These are phyloP conservation scores for Apiosordaria backusii DNA, from an alignment of 495 filamentous ascomycete genomes.

Conservation along the genomic window DNA sequence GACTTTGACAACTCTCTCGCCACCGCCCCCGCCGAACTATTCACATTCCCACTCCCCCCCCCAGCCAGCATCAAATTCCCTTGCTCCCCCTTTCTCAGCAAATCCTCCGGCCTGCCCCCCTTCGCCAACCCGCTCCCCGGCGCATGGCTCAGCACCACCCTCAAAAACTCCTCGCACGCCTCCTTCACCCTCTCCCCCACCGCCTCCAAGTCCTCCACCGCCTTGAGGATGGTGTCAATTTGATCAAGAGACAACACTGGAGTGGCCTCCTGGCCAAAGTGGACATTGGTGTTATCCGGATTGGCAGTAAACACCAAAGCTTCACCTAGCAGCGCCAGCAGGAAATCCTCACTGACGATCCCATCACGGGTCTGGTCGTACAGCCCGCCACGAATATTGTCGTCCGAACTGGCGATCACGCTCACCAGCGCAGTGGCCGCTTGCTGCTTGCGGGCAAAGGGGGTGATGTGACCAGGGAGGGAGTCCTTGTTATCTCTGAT, in stretches of 20 bases:
- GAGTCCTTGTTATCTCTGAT: constrained; percentile 57
- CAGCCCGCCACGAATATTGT: constrained; percentile 84
- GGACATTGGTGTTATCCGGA: constrained; percentile 29
- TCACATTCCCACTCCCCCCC: constrained; percentile 49
- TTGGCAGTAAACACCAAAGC: constrained; percentile 70
- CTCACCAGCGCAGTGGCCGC: constrained; percentile 70
- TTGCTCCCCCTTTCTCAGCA: constrained; percentile 63
- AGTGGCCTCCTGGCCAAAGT: constrained; percentile 22
- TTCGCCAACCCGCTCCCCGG: constrained; percentile 35
- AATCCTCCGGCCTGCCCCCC: constrained; percentile 55
- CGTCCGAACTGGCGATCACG: constrained; percentile 75
- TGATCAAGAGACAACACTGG: constrained; percentile 57
- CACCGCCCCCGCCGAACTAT: constrained; percentile 54
- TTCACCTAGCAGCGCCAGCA: constrained; percentile 82
- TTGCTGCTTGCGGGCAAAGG: constrained; percentile 54
- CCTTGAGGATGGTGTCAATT: constrained; percentile 70
- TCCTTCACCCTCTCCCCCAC: constrained; percentile 65
- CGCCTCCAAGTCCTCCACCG: constrained; percentile 77
- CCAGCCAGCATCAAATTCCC: constrained; percentile 60
- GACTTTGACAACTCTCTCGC: constrained; percentile 58
- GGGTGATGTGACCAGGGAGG: constrained; percentile 36
- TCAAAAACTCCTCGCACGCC: constrained; percentile 69
- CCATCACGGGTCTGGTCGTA: constrained; percentile 74
- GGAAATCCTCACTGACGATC: constrained; percentile 78
- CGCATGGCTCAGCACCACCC: constrained; percentile 46